Evolutionary conservation across 306 rosid genomes (phyloP).

Genomic region (Pyrus bretschneideri): DNA sequence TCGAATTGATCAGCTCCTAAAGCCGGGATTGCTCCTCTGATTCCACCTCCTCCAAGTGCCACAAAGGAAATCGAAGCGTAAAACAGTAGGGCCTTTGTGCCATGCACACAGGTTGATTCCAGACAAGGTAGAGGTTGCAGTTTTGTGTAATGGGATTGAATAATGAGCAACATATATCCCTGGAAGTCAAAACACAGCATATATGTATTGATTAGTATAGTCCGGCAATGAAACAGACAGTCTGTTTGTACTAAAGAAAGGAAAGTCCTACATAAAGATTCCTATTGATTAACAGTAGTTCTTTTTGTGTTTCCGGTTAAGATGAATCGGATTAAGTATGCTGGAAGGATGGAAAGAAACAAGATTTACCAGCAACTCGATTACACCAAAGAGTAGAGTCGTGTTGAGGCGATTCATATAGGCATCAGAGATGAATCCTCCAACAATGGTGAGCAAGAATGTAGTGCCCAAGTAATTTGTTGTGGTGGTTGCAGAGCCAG

Average conservation of each 20-base stretch:
- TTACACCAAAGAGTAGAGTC: constrained; percentile 37
- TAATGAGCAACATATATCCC: constrained; percentile 39
- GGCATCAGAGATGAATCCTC: constrained; percentile 58
- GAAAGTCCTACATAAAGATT: no score
- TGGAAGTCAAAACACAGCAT: constrained; percentile 13
- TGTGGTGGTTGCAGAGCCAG: constrained; percentile 42
- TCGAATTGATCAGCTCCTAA: constrained; percentile 58
- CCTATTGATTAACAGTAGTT: no score
- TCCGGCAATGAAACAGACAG: no score
- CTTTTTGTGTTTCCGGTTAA: neutral
- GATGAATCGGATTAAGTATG: neutral
- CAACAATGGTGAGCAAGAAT: constrained; percentile 42
- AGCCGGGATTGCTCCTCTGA: constrained; percentile 50
- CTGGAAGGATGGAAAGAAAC: neutral
- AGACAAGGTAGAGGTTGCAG: constrained; percentile 46
- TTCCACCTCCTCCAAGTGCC: constrained; percentile 57
- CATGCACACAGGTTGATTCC: constrained; percentile 32
- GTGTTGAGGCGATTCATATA: constrained; percentile 51
- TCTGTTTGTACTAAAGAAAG: no score
- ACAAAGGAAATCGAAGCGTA: constrained; percentile 39
- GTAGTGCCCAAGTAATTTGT: constrained; percentile 47
- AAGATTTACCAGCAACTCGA: constrained; percentile 38
- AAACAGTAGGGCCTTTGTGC: constrained; percentile 33
- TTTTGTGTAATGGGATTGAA: constrained; percentile 35
- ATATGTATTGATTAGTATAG: neutral